Evolutionary conservation across 352 stramenopile genomes (phyloP).

Genomic region (Phytopythium vexans): DNA sequence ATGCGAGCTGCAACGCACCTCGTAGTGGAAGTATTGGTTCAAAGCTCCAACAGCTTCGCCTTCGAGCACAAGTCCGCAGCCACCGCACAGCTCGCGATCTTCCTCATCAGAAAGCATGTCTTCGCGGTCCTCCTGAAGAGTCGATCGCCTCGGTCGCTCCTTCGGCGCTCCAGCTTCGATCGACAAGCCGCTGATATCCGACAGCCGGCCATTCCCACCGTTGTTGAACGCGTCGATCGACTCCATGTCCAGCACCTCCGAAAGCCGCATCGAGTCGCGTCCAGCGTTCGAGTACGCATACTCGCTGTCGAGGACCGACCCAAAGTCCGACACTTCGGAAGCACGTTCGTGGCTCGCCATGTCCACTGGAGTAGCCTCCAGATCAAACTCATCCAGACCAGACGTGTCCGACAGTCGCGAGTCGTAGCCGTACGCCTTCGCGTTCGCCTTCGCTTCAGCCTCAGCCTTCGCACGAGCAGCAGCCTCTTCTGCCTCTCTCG

Average conservation of each 20-base stretch:
- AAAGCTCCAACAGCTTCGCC: constrained; percentile 77
- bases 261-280: constrained; percentile 69
- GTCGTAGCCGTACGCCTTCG: constrained; percentile 18
- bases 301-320: constrained; percentile 46
- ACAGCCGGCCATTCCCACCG: constrained; percentile 32
- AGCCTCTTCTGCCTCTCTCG: constrained; percentile 16
- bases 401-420: constrained; percentile 28
- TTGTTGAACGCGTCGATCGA: constrained; percentile 48
- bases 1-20: constrained; percentile 27
- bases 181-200: constrained; percentile 55
- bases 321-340: constrained; percentile 67
- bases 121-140: constrained; percentile 29
- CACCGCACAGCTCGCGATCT: constrained; percentile 71
- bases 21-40: constrained; percentile 81
- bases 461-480: constrained; percentile 13
- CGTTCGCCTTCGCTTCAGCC: constrained; percentile 24
- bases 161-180: constrained; percentile 31
- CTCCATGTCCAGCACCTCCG: constrained; percentile 76
- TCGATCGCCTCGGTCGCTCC: constrained; percentile 6
- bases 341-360: constrained; percentile 40
- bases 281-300: constrained; percentile 60
- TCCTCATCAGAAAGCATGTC: constrained; percentile 57
- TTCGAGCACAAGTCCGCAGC: constrained; percentile 64
- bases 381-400: constrained; percentile 71
- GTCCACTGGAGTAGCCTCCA: constrained; percentile 38